Conservation (phyloP, 2,329 filamentous ascomycete species). For the Phyllosticta citribraziliensis region DNA sequence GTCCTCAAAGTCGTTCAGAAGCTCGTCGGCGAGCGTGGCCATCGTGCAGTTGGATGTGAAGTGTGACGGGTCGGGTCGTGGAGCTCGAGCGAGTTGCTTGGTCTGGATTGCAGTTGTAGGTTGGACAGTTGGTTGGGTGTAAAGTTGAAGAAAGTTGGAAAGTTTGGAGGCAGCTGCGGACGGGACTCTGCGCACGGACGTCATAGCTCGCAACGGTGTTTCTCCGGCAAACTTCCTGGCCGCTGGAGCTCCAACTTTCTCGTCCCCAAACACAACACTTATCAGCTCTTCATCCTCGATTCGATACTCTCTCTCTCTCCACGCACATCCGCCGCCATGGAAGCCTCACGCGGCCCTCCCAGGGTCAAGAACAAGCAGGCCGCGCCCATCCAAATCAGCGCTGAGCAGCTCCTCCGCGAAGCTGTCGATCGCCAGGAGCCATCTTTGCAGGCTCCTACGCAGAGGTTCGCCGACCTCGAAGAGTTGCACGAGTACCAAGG, state of each 20-base stretch:
- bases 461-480: constrained; percentile 91
- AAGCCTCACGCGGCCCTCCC: constrained; percentile 77
- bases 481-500: constrained; percentile 97
- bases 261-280: background rate
- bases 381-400: constrained; percentile 74
- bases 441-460: constrained; percentile 77
- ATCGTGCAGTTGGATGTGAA: constrained; percentile 29
- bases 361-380: constrained; percentile 98
- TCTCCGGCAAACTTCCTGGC: constrained; percentile 2
- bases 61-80: too few species aligned
- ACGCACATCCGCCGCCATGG: constrained; percentile 47
- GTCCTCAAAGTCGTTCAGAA: constrained; percentile 85
- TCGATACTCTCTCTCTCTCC: background rate
- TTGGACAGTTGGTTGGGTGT: background rate
- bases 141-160: background rate
- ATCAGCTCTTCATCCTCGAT: constrained; percentile 4
- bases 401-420: constrained; percentile 93
- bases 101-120: too few species aligned
- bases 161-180: background rate
- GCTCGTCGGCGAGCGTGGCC: constrained; percentile 86
- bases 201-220: constrained; percentile 2
- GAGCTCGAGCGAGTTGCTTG: too few species aligned
- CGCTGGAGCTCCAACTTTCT: constrained; percentile 7
- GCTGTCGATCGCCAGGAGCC: constrained; percentile 94
- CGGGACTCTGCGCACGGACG: background rate